These are phyloP conservation scores for Vickermania ingenoplastis DNA, from an alignment of 208 protist genomes.

Conservation along the genomic window DNA sequence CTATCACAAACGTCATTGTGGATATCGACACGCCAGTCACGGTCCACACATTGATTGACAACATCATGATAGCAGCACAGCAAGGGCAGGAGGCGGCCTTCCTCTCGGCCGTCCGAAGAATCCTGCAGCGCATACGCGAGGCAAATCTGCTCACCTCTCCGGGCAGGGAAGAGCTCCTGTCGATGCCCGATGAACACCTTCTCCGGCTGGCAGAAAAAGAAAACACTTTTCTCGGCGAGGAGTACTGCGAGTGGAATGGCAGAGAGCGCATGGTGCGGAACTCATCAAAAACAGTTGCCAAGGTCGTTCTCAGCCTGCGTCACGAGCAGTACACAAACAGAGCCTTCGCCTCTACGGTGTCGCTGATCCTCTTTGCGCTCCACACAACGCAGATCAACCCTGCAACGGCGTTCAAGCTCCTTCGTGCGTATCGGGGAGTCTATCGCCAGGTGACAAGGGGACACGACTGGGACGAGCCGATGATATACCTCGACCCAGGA, in stretches of 20 bases:
- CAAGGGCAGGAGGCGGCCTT: not conserved
- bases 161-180: not conserved
- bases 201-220: not conserved
- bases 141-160: not conserved
- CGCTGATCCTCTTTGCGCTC: not conserved
- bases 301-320: too few species aligned
- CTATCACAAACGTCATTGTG: not conserved
- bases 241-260: too few species aligned
- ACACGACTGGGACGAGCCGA: not conserved
- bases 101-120: not conserved
- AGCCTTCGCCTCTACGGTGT: not conserved
- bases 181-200: not conserved
- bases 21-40: not conserved
- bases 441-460: not conserved
- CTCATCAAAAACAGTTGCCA: too few species aligned
- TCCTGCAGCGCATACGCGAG: not conserved
- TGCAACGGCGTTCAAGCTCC: not conserved
- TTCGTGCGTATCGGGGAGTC: not conserved
- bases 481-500: not conserved
- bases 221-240: too few species aligned
- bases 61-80: not conserved
- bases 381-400: not conserved
- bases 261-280: too few species aligned
- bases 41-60: slow-evolving; percentile 1
- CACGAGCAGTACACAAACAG: not conserved